Base-by-base conservation (phyloP, 768 basidiomycete genomes). In the Amylocystis lapponica region DNA sequence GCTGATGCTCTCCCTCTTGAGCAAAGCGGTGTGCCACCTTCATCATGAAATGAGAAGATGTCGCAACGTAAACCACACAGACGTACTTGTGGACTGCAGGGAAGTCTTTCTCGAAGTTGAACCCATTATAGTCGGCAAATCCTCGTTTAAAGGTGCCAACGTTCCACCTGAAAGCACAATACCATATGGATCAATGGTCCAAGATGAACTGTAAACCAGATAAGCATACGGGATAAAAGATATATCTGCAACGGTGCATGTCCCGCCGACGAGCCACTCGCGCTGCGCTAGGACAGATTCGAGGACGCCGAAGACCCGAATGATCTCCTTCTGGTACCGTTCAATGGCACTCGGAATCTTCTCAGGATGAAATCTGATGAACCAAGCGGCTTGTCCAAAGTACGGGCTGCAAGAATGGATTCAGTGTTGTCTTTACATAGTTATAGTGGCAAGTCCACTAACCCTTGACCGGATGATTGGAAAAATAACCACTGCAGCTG, bases 401-500 rank as follows among this genome's bases (percentile, higher is more conserved):
- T 52, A 52, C 32, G 51, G 47, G 8, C 51, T 52, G 26, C 13
- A n/a, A n/a, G n/a, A n/a, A n/a, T n/a, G n/a, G n/a, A n/a, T n/a
- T n/a, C n/a, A n/a, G n/a, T n/a, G n/a, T n/a, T n/a, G n/a, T n/a
- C n/a, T n/a, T n/a, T n/a, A n/a, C n/a, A n/a, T n/a, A n/a, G n/a
- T 33, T 19, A 39, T 5, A 41, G 20, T 14, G 31, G n/a, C n/a
- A n/a, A n/a, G n/a, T n/a, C 14, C 1, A 25, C 41, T 17, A 11
- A 51, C 49, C 49, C 52, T 48, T 53, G 52, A 5, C 49, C 49
- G 20, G 46, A 50, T 4, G 45, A 41, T 36, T 50, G 52, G 49
- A 68, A 71, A 56, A 67, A 64, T 27, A 70, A 63, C 69, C 66
- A 70, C 46, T 62, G 65, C 17, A 65, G 43, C 39, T 45, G 21